Base-by-base conservation (phyloP, 2,329 filamentous ascomycete genomes). In the Colletotrichum tamarilloi region DNA sequence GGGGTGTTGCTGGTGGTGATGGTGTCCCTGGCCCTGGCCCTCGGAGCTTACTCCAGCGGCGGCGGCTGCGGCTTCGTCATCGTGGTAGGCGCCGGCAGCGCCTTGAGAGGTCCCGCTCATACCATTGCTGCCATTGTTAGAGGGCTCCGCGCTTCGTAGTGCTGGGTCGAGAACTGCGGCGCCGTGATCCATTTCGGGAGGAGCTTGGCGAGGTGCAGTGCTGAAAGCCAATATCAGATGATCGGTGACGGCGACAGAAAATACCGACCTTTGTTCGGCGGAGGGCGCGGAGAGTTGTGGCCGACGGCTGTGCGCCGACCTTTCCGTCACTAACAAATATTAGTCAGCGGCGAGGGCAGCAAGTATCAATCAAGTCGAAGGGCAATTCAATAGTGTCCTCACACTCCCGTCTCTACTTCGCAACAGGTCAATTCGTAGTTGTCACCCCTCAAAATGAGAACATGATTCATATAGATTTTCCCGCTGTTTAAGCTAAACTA, bases 81-180 rank as follows among this genome's bases (percentile, higher is more conserved):
- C 52, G 32, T 53, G 67, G 42, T 49, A 49, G 16, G 19, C 7
- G 8, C 49, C 22, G 35, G 68, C 53, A 46, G 58, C 16, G 22
- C 42, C 38, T 9, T 38, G 46, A 24, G 46, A 24, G 9, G 35
- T 49, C 19, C 14, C 35, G 5, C 32, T 35, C 30, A 60, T 32
- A 24, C 57, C 58, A 53, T 38, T 53, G 8, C n/a, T 62, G 12
- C 19, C 67, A 35, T 59, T 59, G 26, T n/a, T 53, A 22, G 57
- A 58, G 35, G 62, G 32, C 26, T 72, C 58, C 3, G 46, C 64
- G 57, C 68, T 35, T 57, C 72, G 60, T 52, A 75, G 38, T 28
- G 74, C 72, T 56, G 74, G 74, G 49, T 75, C 74, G 62, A 75
- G 63, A n/a, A 63, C 68, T 22, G 62, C 53, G 16, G 57, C 46